A percentile compares a stretch with the other conserved stretches of the same genome.
Evolutionary conservation across 306 rosid species (phyloP).

Genomic region (Benincasa hispida): DNA sequence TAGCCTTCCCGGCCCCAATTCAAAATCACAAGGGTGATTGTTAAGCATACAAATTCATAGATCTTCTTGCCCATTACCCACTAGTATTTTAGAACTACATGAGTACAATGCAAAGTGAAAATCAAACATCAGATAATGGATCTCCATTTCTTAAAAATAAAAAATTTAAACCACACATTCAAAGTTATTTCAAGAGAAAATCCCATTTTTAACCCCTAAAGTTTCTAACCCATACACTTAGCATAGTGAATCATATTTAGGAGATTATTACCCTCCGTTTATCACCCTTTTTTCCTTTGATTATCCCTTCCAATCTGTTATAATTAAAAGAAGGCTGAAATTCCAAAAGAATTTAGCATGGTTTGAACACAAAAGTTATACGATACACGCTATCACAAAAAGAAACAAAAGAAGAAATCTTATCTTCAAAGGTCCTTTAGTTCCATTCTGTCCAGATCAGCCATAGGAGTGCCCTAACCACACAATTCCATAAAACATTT

Average conservation of each 20-base stretch:
- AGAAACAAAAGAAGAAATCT: not conserved
- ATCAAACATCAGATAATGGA: not conserved
- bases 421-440: not conserved
- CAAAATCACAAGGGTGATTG: constrained; percentile 37
- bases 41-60: not conserved
- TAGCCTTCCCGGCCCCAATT: constrained; percentile 81
- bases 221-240: not conserved
- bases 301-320: not conserved
- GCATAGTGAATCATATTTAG: not conserved
- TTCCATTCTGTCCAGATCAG: not conserved
- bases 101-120: not conserved
- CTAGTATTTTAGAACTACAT: not conserved
- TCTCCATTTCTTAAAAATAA: not conserved
- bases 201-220: not conserved
- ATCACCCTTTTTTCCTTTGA: no score
- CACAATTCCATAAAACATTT: not conserved
- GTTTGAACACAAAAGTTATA: no score
- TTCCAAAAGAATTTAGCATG: not conserved
- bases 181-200: not conserved
- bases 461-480: not conserved
- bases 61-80: constrained; percentile 7
- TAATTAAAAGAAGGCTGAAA: not conserved
- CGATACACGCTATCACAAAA: not conserved
- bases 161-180: not conserved
- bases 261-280: not conserved